These are phyloP conservation scores for Pittosporum tobira DNA, from an alignment of 129 eudicot species.

Conservation along the genomic window DNA sequence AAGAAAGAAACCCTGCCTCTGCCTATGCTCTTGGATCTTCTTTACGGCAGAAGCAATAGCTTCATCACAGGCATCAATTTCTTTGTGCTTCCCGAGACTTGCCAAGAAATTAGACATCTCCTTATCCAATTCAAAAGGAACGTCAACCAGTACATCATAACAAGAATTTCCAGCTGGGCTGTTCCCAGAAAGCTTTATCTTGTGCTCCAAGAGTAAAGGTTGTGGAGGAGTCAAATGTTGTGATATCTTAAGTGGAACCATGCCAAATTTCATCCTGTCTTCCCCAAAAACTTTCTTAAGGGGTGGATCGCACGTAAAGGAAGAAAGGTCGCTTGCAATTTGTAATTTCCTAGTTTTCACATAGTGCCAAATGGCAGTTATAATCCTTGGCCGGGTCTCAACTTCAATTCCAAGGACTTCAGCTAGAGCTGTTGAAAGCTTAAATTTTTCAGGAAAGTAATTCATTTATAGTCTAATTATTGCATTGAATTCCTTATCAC, in stretches of 20 bases:
- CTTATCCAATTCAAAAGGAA: constrained; percentile 58
- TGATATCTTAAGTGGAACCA: constrained; percentile 51
- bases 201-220: constrained; percentile 84
- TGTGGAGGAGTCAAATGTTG: constrained; percentile 62
- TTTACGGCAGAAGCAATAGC: constrained; percentile 67
- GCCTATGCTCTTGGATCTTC: constrained; percentile 77
- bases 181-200: constrained; percentile 66
- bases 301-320: constrained; percentile 72
- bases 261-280: constrained; percentile 65
- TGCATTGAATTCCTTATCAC: constrained; percentile 84
- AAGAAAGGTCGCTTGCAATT: constrained; percentile 60
- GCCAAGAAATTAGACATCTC: constrained; percentile 64
- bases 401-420: constrained; percentile 77
- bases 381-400: constrained; percentile 64
- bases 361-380: constrained; percentile 91
- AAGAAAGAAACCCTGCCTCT: constrained; percentile 78
- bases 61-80: constrained; percentile 72
- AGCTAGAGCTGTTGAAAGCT: constrained; percentile 55
- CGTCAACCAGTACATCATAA: constrained; percentile 87
- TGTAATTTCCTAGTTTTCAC: constrained; percentile 63
- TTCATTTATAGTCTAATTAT: constrained; percentile 81
- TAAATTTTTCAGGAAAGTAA: constrained; percentile 66
- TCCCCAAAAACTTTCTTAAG: constrained; percentile 79
- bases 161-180: constrained; percentile 59
- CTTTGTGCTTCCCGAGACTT: constrained; percentile 58